phyloP scores from a whole-genome alignment of 108 stramenopile genomes.

The Conticribra guillardii region DNA sequence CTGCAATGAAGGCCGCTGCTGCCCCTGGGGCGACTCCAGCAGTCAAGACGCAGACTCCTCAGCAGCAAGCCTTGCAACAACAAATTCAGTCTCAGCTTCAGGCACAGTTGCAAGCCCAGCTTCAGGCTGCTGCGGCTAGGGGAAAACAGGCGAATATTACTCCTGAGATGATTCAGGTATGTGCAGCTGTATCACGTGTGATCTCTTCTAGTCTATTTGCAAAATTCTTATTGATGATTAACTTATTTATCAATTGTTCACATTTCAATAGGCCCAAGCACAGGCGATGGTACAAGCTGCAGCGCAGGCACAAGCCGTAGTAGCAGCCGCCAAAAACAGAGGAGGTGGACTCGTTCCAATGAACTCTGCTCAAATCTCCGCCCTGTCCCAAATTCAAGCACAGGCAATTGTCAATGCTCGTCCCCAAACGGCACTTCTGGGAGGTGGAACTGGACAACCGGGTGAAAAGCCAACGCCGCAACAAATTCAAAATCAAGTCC shows the following conservation, averaged over 20 bases:
- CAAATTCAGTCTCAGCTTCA: constrained; percentile 88
- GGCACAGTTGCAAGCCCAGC: constrained; percentile 76
- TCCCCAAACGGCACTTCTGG: constrained; percentile 52
- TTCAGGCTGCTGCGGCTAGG: constrained; percentile 83
- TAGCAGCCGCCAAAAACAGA: constrained; percentile 82
- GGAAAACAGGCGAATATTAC: constrained; percentile 89
- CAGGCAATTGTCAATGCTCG: constrained; percentile 90
- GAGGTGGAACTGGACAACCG: constrained; percentile 10
- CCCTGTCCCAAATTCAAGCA: constrained; percentile 81
- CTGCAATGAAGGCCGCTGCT: constrained; percentile 1
- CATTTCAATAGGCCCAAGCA: constrained; percentile 85
- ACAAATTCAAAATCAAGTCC: constrained; percentile 85
- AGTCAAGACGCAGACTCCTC: constrained; percentile 19
- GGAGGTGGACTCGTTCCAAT: constrained; percentile 73
- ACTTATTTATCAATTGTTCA: no score
- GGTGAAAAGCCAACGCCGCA: constrained; percentile 59
- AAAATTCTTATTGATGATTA: no score
- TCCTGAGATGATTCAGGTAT: constrained; percentile 81
- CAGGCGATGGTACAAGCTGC: constrained; percentile 91
- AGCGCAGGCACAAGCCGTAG: constrained; percentile 89
- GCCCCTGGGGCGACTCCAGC: constrained; percentile 11
- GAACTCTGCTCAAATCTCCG: constrained; percentile 68
- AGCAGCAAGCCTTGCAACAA: constrained; percentile 69
- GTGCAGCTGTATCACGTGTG: no score
- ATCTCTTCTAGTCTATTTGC: no score